Evolutionary conservation across 768 basidiomycete genomes (phyloP).

Genomic region (Imleria badia): DNA sequence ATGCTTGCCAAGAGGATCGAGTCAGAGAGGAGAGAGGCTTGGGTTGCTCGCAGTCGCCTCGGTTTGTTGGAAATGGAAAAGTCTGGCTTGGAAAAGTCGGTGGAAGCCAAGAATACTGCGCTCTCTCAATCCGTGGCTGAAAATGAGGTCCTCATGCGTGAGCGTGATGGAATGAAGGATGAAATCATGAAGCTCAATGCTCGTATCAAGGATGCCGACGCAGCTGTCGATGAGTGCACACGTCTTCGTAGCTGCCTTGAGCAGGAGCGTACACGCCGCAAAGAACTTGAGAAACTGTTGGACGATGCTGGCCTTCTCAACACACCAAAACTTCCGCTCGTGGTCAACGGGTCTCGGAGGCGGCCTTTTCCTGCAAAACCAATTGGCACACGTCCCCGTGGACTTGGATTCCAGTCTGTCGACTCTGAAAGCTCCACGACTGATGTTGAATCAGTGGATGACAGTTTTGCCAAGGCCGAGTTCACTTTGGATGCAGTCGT

Average conservation of each 20-base stretch:
- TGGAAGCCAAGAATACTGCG: constrained; percentile 36
- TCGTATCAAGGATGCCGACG: constrained; percentile 31
- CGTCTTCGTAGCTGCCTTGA: constrained; percentile 33
- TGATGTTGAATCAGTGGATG: constrained; percentile 64
- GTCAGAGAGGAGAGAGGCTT: constrained; percentile 77
- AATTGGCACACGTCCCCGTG: constrained; percentile 38
- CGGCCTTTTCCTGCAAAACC: constrained; percentile 23
- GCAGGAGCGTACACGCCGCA: constrained; percentile 42
- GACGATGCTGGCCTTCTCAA: constrained; percentile 42
- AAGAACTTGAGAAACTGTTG: constrained; percentile 55
- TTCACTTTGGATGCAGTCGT: constrained; percentile 55
- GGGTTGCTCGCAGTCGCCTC: constrained; percentile 76
- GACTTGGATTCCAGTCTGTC: constrained; percentile 55
- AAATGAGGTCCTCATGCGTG: constrained; percentile 22
- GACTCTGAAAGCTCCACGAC: constrained; percentile 67
- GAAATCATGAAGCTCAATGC: constrained; percentile 29
- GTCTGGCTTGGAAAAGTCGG: constrained; percentile 48
- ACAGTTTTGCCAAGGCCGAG: constrained; percentile 38
- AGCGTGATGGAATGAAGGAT: constrained; percentile 31
- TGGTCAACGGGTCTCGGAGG: constrained; percentile 12
- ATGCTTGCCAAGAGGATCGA: constrained; percentile 70
- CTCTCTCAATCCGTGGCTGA: constrained; percentile 32
- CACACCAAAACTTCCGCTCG: constrained; percentile 41
- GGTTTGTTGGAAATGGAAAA: constrained; percentile 70
- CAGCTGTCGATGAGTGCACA: constrained; percentile 24